Evolutionary conservation across 176 grass and related monocot genomes (phyloP).

Genomic region (Bromus sterilis): DNA sequence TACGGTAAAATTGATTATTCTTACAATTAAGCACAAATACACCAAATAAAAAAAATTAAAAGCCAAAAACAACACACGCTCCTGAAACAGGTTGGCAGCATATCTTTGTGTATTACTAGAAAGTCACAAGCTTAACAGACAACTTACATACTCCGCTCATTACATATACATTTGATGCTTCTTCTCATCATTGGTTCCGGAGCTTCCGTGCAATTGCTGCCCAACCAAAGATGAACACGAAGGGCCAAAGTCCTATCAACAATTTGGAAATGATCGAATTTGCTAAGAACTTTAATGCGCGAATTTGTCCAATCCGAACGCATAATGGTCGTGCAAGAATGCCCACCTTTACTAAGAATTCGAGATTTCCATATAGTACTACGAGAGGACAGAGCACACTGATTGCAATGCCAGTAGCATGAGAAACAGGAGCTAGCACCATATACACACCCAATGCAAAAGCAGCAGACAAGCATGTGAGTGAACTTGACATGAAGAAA

Average conservation of each 20-base stretch:
- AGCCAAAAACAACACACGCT: neutral
- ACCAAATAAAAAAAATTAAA: neutral
- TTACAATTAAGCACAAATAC: neutral
- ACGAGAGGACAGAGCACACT: neutral
- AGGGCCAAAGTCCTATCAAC: neutral
- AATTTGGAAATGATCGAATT: fast-evolving
- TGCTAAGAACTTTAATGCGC: neutral
- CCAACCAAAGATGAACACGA: neutral
- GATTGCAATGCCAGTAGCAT: neutral
- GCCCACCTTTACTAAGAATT: fast-evolving
- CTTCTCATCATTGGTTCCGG: neutral
- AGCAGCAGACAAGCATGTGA: neutral
- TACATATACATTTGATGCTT: neutral
- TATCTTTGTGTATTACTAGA: too few relatives aligned
- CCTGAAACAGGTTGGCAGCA: too few relatives aligned
- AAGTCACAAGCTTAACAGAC: neutral
- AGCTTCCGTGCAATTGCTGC: neutral
- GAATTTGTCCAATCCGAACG: neutral
- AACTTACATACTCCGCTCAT: neutral
- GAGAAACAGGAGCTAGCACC: neutral
- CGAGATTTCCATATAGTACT: neutral
- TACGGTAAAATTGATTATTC: neutral
- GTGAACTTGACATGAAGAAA: neutral
- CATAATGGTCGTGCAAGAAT: neutral
- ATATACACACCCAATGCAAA: neutral